These are phyloP conservation scores for Saccharomycopsis hybrid DNA, from an alignment of 1,139 yeast genomes.

Conservation along the genomic window DNA sequence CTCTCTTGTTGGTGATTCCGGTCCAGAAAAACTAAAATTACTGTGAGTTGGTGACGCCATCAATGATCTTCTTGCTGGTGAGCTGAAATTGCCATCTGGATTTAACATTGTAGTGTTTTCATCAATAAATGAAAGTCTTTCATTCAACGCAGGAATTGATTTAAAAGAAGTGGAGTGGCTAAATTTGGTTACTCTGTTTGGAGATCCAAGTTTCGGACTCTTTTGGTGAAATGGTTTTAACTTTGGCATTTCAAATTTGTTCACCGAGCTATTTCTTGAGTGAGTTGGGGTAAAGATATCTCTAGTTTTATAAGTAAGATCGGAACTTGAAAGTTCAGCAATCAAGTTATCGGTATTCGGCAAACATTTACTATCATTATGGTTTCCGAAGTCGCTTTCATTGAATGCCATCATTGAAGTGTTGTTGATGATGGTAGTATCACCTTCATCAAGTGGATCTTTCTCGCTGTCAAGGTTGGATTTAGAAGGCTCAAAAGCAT, in stretches of 20 bases:
- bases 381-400: slow-evolving; percentile 1
- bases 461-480: neutral
- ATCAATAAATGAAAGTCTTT: slow-evolving; percentile 18
- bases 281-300: slow-evolving; percentile 11
- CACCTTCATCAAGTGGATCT: slow-evolving; percentile 20
- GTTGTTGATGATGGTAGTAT: slow-evolving; percentile 20
- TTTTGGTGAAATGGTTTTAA: slow-evolving; percentile 17
- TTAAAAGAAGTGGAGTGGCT: slow-evolving; percentile 13
- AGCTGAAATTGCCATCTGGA: neutral
- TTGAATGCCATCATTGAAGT: slow-evolving; percentile 18
- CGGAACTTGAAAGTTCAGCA: slow-evolving; percentile 8
- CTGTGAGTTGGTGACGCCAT: neutral
- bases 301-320: neutral
- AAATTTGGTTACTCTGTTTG: slow-evolving; percentile 15
- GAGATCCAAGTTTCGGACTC: slow-evolving; percentile 17
- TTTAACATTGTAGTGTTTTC: neutral
- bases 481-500: neutral
- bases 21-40: slow-evolving; percentile 1
- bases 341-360: slow-evolving; percentile 19
- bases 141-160: slow-evolving; percentile 19
- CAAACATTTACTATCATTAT: neutral
- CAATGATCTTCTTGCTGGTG: neutral
- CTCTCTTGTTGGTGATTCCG: slow-evolving; percentile 15
- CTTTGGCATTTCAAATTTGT: slow-evolving; percentile 18
- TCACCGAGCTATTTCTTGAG: slow-evolving; percentile 12